A percentile compares a stretch with the other conserved stretches of the same genome.
Evolutionary conservation across 1,139 yeast genomes (phyloP).

Genomic region (Saccharomyces hybrid): DNA sequence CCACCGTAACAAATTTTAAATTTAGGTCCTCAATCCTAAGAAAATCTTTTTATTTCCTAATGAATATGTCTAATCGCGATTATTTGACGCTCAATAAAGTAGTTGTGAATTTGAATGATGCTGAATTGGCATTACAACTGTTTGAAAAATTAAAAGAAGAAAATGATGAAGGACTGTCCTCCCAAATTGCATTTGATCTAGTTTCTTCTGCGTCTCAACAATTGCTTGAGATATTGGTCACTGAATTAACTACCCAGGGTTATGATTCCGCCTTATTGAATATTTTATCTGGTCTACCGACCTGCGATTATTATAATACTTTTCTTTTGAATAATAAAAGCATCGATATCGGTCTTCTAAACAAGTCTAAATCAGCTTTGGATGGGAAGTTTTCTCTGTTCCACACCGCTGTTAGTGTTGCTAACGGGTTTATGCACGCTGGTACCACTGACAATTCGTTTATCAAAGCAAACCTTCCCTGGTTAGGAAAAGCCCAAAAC

Average conservation of each 20-base stretch:
- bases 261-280: slow-evolving; percentile 49
- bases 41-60: slow-evolving; percentile 53
- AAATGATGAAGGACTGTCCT: slow-evolving; percentile 48
- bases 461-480: slow-evolving; percentile 82
- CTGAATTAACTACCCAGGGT: slow-evolving; percentile 38
- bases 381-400: slow-evolving; percentile 92
- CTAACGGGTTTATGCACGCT: slow-evolving; percentile 91
- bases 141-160: slow-evolving; percentile 48
- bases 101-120: slow-evolving; percentile 80
- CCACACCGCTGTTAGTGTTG: slow-evolving; percentile 93
- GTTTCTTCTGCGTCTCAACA: slow-evolving; percentile 93
- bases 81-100: slow-evolving; percentile 79
- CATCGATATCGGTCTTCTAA: slow-evolving; percentile 75
- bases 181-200: slow-evolving; percentile 92
- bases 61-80: slow-evolving; percentile 56
- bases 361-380: slow-evolving; percentile 69
- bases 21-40: slow-evolving; percentile 62
- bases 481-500: slow-evolving; percentile 94
- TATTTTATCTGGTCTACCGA: slow-evolving; percentile 86
- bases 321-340: slow-evolving; percentile 81
- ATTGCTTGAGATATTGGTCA: slow-evolving; percentile 56
- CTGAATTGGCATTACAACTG: slow-evolving; percentile 56
- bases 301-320: slow-evolving; percentile 87
- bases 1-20: slow-evolving; percentile 53
- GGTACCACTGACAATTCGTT: slow-evolving; percentile 96